Percentiles rank a stretch among this genome's conserved stretches.
These are phyloP conservation scores for Cladosporium sp. DNA, from an alignment of 2,329 filamentous ascomycete genomes.

Conservation along the genomic window DNA sequence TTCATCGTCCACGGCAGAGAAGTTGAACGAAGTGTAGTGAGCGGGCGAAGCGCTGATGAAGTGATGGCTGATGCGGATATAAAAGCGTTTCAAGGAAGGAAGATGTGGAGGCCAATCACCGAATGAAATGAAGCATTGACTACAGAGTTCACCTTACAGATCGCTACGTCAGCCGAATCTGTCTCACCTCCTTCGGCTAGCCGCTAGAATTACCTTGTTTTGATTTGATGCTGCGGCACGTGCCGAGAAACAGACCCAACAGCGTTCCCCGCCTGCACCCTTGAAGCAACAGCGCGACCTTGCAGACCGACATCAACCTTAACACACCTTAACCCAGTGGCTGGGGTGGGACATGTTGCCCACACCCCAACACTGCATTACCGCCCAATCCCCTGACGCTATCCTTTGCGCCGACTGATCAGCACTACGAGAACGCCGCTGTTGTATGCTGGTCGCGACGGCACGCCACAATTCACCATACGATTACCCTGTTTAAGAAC, in stretches of 20 bases:
- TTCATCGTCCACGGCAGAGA: slow-evolving; percentile 64
- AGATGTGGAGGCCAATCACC: slow-evolving; percentile 56
- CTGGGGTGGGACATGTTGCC: slow-evolving; percentile 4
- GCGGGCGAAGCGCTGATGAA: slow-evolving; percentile 59
- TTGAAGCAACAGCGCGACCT: slow-evolving; percentile 4
- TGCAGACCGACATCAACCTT: slow-evolving; percentile 10
- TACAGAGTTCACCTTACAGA: background rate
- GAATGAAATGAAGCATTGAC: slow-evolving; percentile 27
- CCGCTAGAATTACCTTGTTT: slow-evolving; percentile 10
- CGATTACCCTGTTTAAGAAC: slow-evolving; percentile 11
- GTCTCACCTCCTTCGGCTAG: background rate
- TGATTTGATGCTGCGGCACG: background rate
- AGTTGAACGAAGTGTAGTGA: slow-evolving; percentile 65
- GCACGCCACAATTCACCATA: slow-evolving; percentile 2
- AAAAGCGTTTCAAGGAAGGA: slow-evolving; percentile 55
- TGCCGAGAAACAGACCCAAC: background rate
- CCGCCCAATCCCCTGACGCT: background rate
- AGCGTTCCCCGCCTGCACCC: slow-evolving; percentile 8
- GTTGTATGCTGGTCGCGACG: background rate
- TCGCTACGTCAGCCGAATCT: background rate
- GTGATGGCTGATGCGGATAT: slow-evolving; percentile 64
- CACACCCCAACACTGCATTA: background rate
- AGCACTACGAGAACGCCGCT: background rate
- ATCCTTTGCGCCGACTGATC: background rate
- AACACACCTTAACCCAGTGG: background rate